A percentile compares a stretch with the other conserved stretches of the same genome.
Conservation (phyloP, 1,284 basidiomycete species). For the Leccinum proximum region DNA sequence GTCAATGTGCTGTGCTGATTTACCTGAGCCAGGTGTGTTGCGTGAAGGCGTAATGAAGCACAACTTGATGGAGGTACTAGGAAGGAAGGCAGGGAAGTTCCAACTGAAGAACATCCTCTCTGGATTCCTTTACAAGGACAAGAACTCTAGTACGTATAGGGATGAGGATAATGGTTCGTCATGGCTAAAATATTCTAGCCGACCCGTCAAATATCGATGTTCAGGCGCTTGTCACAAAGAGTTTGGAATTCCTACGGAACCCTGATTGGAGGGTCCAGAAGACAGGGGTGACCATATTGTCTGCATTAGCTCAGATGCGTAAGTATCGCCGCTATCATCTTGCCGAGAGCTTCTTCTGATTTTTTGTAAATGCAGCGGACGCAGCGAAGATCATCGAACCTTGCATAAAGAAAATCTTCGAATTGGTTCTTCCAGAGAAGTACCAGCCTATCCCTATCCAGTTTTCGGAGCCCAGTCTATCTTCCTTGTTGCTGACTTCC, state of each 20-base stretch:
- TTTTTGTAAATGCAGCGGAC: slow-evolving; percentile 8
- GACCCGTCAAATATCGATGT: slow-evolving; percentile 10
- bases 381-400: slow-evolving; percentile 11
- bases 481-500: not conserved
- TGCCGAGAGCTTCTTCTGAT: not conserved
- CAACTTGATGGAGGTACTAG: slow-evolving; percentile 17
- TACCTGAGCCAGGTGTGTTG: slow-evolving; percentile 12
- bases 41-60: slow-evolving; percentile 11
- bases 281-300: slow-evolving; percentile 22
- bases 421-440: slow-evolving; percentile 16
- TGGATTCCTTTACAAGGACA: slow-evolving; percentile 22
- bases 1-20: slow-evolving; percentile 3
- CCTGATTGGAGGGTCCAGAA: slow-evolving; percentile 21
- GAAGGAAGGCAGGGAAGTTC: slow-evolving; percentile 12
- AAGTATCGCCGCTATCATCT: not conserved
- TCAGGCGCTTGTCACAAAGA: slow-evolving; percentile 7
- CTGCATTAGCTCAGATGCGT: slow-evolving; percentile 22
- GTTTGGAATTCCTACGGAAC: slow-evolving; percentile 10
- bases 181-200: slow-evolving; percentile 2
- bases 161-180: not conserved
- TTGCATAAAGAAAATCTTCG: slow-evolving; percentile 12
- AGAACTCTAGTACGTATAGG: slow-evolving; percentile 11
- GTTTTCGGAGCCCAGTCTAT: not conserved
- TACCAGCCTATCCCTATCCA: slow-evolving; percentile 7
- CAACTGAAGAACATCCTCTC: slow-evolving; percentile 19